Percentiles rank a stretch among this genome's conserved stretches.
phyloP scores from a whole-genome alignment of 495 filamentous ascomycete genomes.

The Arthonia radiata region DNA sequence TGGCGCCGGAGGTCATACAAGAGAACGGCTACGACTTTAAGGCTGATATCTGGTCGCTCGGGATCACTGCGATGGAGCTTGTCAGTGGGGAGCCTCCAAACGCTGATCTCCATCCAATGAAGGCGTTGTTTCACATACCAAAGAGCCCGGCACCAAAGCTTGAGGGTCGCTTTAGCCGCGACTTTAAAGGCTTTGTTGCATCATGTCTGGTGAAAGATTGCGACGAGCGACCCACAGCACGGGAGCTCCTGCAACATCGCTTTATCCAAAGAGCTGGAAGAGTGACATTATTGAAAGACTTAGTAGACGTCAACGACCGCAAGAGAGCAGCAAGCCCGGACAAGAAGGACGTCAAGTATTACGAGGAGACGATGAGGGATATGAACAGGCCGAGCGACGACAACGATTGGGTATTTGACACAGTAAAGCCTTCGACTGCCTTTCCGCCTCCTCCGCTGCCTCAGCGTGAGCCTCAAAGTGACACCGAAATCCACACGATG shows the following conservation, averaged over 20 bases:
- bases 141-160: constrained; percentile 70
- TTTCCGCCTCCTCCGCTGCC: constrained; percentile 10
- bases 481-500: constrained; percentile 12
- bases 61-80: constrained; percentile 88
- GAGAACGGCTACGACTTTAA: constrained; percentile 93
- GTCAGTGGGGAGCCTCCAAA: constrained; percentile 82
- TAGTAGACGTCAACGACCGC: constrained; percentile 70
- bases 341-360: constrained; percentile 42
- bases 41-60: constrained; percentile 93
- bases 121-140: constrained; percentile 90
- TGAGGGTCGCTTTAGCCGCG: constrained; percentile 67
- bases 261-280: constrained; percentile 74
- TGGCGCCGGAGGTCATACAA: constrained; percentile 96
- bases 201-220: constrained; percentile 81
- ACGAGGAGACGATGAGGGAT: constrained; percentile 61
- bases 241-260: constrained; percentile 68
- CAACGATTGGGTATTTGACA: constrained; percentile 97
- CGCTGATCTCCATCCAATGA: constrained; percentile 86
- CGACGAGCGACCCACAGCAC: constrained; percentile 58
- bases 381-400: constrained; percentile 25
- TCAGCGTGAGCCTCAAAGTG: constrained; percentile 20
- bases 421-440: constrained; percentile 32
- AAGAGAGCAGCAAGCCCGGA: constrained; percentile 37
- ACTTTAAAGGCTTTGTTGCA: constrained; percentile 82
- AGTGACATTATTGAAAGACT: constrained; percentile 59